Evolutionary conservation across 805 yeast genomes (phyloP), one percentile per base, ranked within the genome.

Genomic region (Pichia occidentalis): DNA sequence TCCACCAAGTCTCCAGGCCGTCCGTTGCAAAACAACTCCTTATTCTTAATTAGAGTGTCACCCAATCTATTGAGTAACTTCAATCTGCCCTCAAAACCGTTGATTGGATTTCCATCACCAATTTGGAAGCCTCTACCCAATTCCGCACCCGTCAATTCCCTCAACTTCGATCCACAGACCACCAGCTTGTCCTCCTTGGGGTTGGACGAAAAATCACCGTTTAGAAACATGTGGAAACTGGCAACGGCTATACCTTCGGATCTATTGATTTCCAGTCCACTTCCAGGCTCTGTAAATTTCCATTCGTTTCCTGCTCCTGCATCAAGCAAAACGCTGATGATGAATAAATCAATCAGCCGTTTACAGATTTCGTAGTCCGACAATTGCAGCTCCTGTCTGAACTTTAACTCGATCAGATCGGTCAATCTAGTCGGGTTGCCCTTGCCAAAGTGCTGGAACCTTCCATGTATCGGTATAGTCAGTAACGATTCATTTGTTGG

Each of bases 201-300:
- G 30, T 54, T 55, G 16, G 20, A 22, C 12, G 61, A 49, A 30
- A 77, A 65, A 12, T 45, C 49, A 1, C 83, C 84, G 13, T 56
- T 49, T 8, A 57, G 56, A 51, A 77, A 77, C 71, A 77, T 63
- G 48, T 75, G 64, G 38, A 70, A 62, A 13, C 77, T 67, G 0
- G 79, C 82, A 32, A 77, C 70, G 4, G 84, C 85, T 35, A 76
- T 59, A 4, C 85, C 85, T 57, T 77, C 85, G 11, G 78, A 70
- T 52, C 85, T 63, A 22, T 56, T 57, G 32, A 54, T 54, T 20
- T 52, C 55, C 27, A 54, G 51, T 8, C 56, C 59, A 21, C 24
- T 31, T 11, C 17, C 35, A 5, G 56, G 58, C 42, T 75, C 80
- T 2, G 43, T 48, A 48, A 63, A 77, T 29, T 50, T 54, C 85